Percentiles rank a stretch among this genome's conserved stretches.
phyloP scores from a whole-genome alignment of 768 basidiomycete species.

The Trametes punicea region DNA sequence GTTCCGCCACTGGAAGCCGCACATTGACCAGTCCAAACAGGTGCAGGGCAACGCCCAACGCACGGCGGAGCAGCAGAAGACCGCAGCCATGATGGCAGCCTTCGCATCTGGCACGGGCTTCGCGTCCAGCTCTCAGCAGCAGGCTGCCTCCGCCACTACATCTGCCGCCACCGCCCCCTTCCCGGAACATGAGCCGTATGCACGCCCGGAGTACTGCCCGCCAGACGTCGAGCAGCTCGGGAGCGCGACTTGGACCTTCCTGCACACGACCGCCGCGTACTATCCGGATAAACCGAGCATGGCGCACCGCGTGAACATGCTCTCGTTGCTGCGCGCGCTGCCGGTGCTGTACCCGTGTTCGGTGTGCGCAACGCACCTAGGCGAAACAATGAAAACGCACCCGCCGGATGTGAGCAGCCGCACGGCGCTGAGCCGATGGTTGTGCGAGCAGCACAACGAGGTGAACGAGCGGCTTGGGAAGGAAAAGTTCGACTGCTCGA shows the following conservation, averaged over 20 bases:
- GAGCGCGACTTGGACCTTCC: conserved; percentile 93
- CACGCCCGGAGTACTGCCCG: conserved; percentile 70
- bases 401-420: conserved; percentile 81
- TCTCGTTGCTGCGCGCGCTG: conserved; percentile 69
- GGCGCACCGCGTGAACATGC: conserved; percentile 79
- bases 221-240: conserved; percentile 89
- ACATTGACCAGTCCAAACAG: conserved; percentile 29
- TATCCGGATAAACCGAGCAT: conserved; percentile 82
- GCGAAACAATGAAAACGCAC: conserved; percentile 55
- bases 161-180: background rate
- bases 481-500: conserved; percentile 70
- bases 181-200: conserved; percentile 30
- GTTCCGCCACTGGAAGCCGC: conserved; percentile 66
- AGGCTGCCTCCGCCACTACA: conserved; percentile 9
- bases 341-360: conserved; percentile 87
- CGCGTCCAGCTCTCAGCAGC: conserved; percentile 19
- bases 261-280: conserved; percentile 93
- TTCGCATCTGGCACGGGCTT: conserved; percentile 32
- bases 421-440: conserved; percentile 70
- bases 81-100: conserved; percentile 34
- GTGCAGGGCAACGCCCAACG: background rate
- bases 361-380: conserved; percentile 82
- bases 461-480: conserved; percentile 89
- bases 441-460: conserved; percentile 91
- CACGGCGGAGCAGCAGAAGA: conserved; percentile 25